Percentiles rank a stretch among this genome's conserved stretches.
Conservation (phyloP, 352 stramenopile genomes). For the Albugo laibachii region DNA sequence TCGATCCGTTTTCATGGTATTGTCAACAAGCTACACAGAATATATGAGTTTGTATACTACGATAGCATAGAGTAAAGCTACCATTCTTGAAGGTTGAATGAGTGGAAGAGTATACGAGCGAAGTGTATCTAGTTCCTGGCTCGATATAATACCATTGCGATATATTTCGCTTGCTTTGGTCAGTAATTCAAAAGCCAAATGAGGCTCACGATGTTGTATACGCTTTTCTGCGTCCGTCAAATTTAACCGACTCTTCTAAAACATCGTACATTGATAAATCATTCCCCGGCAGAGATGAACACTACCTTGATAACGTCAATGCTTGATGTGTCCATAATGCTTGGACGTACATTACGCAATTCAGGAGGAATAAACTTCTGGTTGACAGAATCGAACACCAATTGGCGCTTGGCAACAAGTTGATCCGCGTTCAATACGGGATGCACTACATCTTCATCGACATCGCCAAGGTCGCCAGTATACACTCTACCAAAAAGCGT, state of each 20-base stretch:
- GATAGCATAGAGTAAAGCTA: slow-evolving; percentile 5
- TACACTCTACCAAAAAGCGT: slow-evolving; percentile 74
- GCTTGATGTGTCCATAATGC: slow-evolving; percentile 44
- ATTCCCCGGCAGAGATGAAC: too few species aligned
- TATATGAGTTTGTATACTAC: neutral
- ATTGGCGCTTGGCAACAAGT: slow-evolving; percentile 42
- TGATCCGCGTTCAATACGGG: slow-evolving; percentile 31
- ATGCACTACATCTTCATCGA: neutral
- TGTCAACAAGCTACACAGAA: slow-evolving; percentile 38
- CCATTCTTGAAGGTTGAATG: slow-evolving; percentile 73
- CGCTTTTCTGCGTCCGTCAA: slow-evolving; percentile 60
- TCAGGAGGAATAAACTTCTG: slow-evolving; percentile 58
- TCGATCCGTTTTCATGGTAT: slow-evolving; percentile 66
- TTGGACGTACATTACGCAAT: slow-evolving; percentile 27
- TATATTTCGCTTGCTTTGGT: slow-evolving; percentile 75
- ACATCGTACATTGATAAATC: neutral
- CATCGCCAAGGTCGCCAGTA: slow-evolving; percentile 12
- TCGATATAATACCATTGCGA: slow-evolving; percentile 55
- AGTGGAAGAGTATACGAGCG: slow-evolving; percentile 56
- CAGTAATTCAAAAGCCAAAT: slow-evolving; percentile 63
- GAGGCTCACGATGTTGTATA: slow-evolving; percentile 62
- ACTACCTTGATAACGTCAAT: slow-evolving; percentile 52
- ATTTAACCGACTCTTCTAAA: slow-evolving; percentile 42
- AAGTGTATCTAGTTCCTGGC: slow-evolving; percentile 50
- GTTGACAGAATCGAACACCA: slow-evolving; percentile 66